phyloP scores from a whole-genome alignment of 345 rosid species.

The Cardamine resedifolia region DNA sequence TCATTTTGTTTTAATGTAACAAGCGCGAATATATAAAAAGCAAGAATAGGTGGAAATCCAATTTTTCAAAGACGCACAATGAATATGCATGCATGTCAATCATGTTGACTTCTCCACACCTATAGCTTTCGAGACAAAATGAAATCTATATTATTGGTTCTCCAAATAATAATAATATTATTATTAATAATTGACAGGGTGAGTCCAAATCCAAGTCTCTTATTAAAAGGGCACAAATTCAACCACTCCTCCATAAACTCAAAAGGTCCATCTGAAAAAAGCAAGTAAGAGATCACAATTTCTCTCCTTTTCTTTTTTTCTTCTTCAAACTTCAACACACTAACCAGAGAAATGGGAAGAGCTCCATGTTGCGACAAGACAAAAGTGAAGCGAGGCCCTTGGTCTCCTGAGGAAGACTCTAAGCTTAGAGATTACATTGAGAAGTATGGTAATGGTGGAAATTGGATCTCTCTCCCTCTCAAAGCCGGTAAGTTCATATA shows the following conservation, averaged over 20 bases:
- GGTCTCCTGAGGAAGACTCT: conserved; percentile 95
- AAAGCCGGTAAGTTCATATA: conserved; percentile 67
- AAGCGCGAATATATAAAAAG: neutral
- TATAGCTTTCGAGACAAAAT: conserved; percentile 27
- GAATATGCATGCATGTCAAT: conserved; percentile 42
- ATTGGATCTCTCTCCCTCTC: conserved; percentile 92
- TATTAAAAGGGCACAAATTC: conserved; percentile 37
- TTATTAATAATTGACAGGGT: conserved; percentile 25
- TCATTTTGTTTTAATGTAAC: neutral
- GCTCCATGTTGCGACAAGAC: conserved; percentile 99
- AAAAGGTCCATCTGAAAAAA: conserved; percentile 26
- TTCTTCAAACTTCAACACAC: conserved; percentile 28
- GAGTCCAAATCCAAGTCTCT: conserved; percentile 36
- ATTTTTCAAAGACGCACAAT: conserved; percentile 20
- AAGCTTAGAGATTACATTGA: conserved; percentile 84
- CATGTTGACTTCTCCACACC: conserved; percentile 41
- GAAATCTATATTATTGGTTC: conserved; percentile 11
- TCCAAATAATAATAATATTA: conserved; percentile 10
- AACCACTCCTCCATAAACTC: conserved; percentile 36
- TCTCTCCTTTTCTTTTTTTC: conserved; percentile 12
- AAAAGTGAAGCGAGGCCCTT: conserved; percentile 93
- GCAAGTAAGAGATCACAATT: conserved; percentile 20
- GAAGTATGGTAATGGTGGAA: conserved; percentile 84
- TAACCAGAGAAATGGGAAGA: conserved; percentile 63
- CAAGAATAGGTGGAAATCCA: neutral